Evolutionary conservation across 2,329 filamentous ascomycete species (phyloP).

Genomic region (Aspergillus sp.): DNA sequence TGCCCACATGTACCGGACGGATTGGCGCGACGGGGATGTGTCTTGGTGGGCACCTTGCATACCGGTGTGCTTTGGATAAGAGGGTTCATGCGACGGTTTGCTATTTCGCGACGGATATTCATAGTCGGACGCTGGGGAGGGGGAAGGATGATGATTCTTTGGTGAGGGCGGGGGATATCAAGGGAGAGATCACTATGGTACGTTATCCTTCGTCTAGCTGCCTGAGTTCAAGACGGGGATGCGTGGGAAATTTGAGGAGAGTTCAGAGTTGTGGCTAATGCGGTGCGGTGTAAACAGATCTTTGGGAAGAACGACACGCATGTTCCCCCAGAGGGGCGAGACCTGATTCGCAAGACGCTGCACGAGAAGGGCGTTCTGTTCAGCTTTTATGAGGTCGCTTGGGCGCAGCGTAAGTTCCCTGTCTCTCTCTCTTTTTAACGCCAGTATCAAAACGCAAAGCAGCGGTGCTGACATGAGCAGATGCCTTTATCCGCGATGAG

Average conservation of each 20-base stretch:
- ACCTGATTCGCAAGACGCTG: slow-evolving; percentile 80
- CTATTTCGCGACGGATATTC: slow-evolving; percentile 93
- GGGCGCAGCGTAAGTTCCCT: slow-evolving; percentile 72
- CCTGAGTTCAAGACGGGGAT: too few relatives aligned
- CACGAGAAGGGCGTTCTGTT: slow-evolving; percentile 75
- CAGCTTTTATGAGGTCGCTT: slow-evolving; percentile 87
- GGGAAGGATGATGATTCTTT: slow-evolving; percentile 67
- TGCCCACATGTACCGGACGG: slow-evolving; percentile 78
- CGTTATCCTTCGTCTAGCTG: slow-evolving; percentile 14
- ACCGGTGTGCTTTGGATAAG: slow-evolving; percentile 72
- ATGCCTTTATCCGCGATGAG: slow-evolving; percentile 93
- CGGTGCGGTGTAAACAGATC: slow-evolving; percentile 68
- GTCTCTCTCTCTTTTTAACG: not conserved
- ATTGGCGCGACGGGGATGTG: slow-evolving; percentile 89
- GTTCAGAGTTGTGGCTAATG: not conserved
- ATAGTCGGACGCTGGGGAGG: slow-evolving; percentile 75
- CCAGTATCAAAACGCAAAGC: not conserved
- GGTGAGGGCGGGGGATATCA: slow-evolving; percentile 66
- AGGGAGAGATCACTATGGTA: slow-evolving; percentile 77
- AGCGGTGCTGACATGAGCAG: slow-evolving; percentile 36
- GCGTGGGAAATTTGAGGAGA: too few relatives aligned
- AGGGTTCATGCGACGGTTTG: slow-evolving; percentile 77
- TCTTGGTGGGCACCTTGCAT: slow-evolving; percentile 85
- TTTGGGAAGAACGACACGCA: slow-evolving; percentile 92
- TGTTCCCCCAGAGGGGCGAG: slow-evolving; percentile 79